Evolutionary conservation across 2,329 filamentous ascomycete species (phyloP), one percentile per base, ranked within the genome.

Genomic region (Thelonectria olida): DNA sequence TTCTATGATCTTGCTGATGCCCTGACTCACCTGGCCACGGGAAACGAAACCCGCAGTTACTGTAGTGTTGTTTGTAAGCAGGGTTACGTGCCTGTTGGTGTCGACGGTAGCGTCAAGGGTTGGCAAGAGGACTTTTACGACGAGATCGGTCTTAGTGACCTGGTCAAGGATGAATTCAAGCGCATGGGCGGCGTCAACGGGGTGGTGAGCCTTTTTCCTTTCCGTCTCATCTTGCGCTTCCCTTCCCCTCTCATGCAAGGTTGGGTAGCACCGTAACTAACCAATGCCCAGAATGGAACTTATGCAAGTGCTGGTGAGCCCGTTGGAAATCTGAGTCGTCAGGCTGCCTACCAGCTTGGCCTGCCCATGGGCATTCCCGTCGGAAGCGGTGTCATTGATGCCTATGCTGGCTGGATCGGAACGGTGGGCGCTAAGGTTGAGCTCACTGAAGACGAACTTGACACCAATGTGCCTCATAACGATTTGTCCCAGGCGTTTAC

Each of bases 31-130:
- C 83, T 99, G 70, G 96, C 96, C 31, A 98, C 96, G 8, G 95
- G 94, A 19, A 92, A 90, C 68, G 94, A 98, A 80, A 94, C 90
- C 27, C 85, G 96, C 69, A 97, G 93, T 81, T 98, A 93, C 80
- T 98, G 96, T 80, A 97, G 93, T 75, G 92, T 94, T 8, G 94
- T 97, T 41, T 98, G 96, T 80, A 99, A 98, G 83, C 96, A 99
- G 78, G 96, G 95, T 2, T 98, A 89, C 74, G 92, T 99, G 2
- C 96, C 96, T 1, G 92, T 97, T n/a, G 96, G 96, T 51, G 93
- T 98, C 6, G 96, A 99, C 70, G 94, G 94, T 48, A 97, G 93
- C 77, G 92, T 97, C 59, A 98, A 97, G 81, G 96, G 96, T 31
- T 99, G 96, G 96, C 95, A 98, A 76, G 92, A 95, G 69, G 95